Evolutionary conservation across 768 basidiomycete genomes (phyloP), one percentile per base, ranked within the genome.

Genomic region (Mycena galericulata): DNA sequence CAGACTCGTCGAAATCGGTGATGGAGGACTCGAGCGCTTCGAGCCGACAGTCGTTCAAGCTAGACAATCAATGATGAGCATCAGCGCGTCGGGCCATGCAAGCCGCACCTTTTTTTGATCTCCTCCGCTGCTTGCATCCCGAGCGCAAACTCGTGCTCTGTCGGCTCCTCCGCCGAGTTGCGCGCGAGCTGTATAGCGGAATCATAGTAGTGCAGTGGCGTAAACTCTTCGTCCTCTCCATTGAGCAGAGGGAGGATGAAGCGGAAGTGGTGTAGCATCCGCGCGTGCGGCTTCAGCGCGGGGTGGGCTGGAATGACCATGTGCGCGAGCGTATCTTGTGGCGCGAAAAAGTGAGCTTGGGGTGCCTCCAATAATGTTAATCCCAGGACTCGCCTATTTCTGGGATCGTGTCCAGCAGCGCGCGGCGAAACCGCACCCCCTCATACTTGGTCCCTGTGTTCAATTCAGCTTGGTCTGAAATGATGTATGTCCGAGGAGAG

Each of bases 191-290:
- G 92, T 54, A 94, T 85, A 1, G 88, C 90, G 53, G 91, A 88
- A 73, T 94, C 93, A 73, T 92, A 94, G 72, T 90, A 90, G 76
- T 93, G 91, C 62, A 94, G 76, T 0, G 88, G 83, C 17, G 92
- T 87, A 51, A 92, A 77, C n/a, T 89, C 89, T 49, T 89, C 86
- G 30, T 88, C 88, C 67, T 92, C 89, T 63, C 75, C 81, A 45
- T 78, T 83, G 62, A 83, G 88, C 63, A 95, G 83, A 0, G 92
- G 92, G 4, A 87, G 78, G 38, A 95, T 85, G 79, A 91, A 93
- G 46, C 93, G 89, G 74, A 94, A 92, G 76, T 94, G 92, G 76
- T 92, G 89, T 53, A 91, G 82, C 90, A 94, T 90, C 70, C 92
- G 89, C 5, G 85, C 84, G 76, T 92, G 90, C 3, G 93, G 92